Evolutionary conservation across 2,329 filamentous ascomycete species (phyloP).

Genomic region (Fusarium cyanostomum): DNA sequence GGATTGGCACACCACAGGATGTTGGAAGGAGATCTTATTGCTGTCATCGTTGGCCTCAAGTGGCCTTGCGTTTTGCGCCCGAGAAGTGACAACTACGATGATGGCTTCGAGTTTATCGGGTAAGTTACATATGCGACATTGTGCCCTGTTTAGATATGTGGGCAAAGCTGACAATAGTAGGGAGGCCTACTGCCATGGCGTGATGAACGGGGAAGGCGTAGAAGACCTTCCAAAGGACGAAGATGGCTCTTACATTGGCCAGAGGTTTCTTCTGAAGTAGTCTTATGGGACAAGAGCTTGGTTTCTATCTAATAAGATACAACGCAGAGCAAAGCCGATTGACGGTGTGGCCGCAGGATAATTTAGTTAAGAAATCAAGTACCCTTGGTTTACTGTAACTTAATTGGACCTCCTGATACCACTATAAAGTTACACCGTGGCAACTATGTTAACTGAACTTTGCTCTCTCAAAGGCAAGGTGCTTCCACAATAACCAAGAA

Average conservation of each 20-base stretch:
- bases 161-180: constrained; percentile 4
- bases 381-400: too few species aligned
- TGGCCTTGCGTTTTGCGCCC: constrained; percentile 27
- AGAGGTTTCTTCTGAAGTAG: constrained; percentile 3
- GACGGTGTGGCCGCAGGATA: too few species aligned
- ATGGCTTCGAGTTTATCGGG: constrained; percentile 34
- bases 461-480: too few species aligned
- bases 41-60: constrained; percentile 16
- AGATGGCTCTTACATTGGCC: neutral
- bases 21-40: constrained; percentile 18
- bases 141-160: neutral
- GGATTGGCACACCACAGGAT: constrained; percentile 31
- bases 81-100: neutral
- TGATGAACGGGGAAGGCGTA: constrained; percentile 29
- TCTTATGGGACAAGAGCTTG: neutral
- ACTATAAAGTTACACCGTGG: too few species aligned
- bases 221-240: neutral
- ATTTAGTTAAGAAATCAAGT: too few species aligned
- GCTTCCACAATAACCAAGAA: too few species aligned
- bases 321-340: neutral
- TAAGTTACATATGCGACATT: constrained; percentile 1
- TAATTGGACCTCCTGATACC: too few species aligned
- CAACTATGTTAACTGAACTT: too few species aligned
- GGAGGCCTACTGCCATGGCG: constrained; percentile 34
- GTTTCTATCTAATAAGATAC: neutral